Percentiles rank a stretch among this genome's conserved stretches.
phyloP scores from a whole-genome alignment of 805 yeast species.

The Schizosaccharomyces lindneri region DNA sequence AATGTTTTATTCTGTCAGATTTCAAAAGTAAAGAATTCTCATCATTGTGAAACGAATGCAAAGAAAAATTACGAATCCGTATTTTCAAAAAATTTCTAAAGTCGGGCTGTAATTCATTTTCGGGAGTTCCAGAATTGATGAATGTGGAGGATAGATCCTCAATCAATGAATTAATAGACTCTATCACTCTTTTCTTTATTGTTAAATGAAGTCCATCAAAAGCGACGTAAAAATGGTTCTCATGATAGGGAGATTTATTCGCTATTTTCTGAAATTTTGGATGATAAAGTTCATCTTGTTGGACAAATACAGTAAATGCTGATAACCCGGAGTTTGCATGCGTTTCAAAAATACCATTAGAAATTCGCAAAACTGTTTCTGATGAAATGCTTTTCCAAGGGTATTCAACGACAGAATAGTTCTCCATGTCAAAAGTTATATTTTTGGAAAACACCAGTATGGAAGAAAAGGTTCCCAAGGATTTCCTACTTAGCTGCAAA shows the following conservation, averaged over 20 bases:
- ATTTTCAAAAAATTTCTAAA: neutral
- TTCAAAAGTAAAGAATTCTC: neutral
- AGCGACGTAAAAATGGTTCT: neutral
- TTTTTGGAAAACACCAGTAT: neutral
- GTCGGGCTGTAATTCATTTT: neutral
- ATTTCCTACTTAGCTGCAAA: neutral
- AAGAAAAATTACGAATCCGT: neutral
- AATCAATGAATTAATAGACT: neutral
- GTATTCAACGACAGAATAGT: neutral
- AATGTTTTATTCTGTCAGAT: neutral
- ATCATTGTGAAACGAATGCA: neutral
- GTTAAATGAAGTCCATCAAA: neutral
- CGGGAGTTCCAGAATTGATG: neutral
- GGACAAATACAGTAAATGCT: neutral
- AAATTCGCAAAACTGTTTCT: neutral
- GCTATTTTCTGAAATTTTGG: neutral
- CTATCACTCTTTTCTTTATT: neutral
- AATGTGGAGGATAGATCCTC: neutral
- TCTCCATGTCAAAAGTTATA: neutral
- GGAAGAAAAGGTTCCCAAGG: neutral
- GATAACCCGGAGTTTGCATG: neutral
- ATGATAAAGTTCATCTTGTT: neutral
- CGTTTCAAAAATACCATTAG: neutral
- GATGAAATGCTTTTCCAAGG: neutral
- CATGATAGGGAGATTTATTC: neutral